Evolutionary conservation across 495 filamentous ascomycete genomes (phyloP).

Genomic region (Oidiodendron maius): DNA sequence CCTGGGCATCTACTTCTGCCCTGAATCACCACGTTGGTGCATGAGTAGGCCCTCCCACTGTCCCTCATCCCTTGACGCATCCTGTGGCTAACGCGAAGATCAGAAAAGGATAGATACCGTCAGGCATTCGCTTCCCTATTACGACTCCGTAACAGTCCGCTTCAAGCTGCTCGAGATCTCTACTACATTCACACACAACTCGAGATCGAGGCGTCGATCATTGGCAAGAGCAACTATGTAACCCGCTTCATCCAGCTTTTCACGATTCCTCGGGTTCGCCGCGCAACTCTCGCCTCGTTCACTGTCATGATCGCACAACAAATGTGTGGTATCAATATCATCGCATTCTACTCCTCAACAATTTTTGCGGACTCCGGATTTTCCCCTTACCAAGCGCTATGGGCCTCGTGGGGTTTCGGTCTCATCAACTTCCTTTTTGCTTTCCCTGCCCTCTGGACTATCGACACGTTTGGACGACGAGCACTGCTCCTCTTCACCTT

Average conservation of each 20-base stretch:
- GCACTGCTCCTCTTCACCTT: conserved; percentile 76
- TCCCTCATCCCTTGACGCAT: no score
- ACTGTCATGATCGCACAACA: conserved; percentile 76
- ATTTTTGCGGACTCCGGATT: conserved; percentile 63
- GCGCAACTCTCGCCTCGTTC: conserved; percentile 53
- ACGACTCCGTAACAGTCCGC: conserved; percentile 52
- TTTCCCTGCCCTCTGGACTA: conserved; percentile 74
- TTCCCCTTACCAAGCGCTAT: conserved; percentile 50
- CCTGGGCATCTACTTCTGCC: conserved; percentile 64
- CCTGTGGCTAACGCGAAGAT: conserved; percentile 54
- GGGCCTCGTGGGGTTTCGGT: conserved; percentile 54
- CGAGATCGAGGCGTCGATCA: conserved; percentile 38
- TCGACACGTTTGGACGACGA: conserved; percentile 77
- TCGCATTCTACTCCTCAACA: conserved; percentile 76
- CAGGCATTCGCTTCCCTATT: conserved; percentile 58
- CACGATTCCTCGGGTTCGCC: conserved; percentile 50
- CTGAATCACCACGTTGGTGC: conserved; percentile 51
- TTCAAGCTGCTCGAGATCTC: conserved; percentile 72
- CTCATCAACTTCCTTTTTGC: conserved; percentile 80
- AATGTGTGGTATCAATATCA: conserved; percentile 49
- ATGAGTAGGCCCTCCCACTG: conserved; percentile 41
- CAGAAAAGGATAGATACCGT: conserved; percentile 55
- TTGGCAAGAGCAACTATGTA: conserved; percentile 34
- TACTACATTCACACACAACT: conserved; percentile 64
- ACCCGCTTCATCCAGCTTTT: conserved; percentile 51